Evolutionary conservation across 2,329 filamentous ascomycete genomes (phyloP), one percentile per base, ranked within the genome.

Genomic region (Neonectria neomacrospora): DNA sequence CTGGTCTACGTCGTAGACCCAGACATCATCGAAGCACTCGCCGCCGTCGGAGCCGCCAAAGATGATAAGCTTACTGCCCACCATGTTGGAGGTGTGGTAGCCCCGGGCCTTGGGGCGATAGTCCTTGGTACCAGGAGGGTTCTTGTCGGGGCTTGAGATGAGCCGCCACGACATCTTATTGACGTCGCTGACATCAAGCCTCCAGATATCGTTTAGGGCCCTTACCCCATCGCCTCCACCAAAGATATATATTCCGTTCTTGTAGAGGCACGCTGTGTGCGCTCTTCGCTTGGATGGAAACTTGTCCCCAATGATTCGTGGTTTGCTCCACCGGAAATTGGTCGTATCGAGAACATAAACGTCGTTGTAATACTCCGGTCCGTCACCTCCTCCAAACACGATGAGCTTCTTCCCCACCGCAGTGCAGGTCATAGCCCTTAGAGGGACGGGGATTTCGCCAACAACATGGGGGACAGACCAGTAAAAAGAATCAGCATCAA

Each of bases 61-160:
- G 70, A 91, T 88, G 75, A 91, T 91, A 65, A 91, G 85, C 78
- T 91, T 91, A 77, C 85, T 85, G 67, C 88, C 89, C 45, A 91
- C 88, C 85, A 91, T 91, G 74, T 91, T 91, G 67, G 89, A 89
- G 5, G 89, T 91, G 75, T 91, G 89, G 74, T 91, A 91, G 54
- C 89, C 89, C 52, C 89, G 81, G 20, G 89, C 87, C 73, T 88
- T 89, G 20, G 89, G 89, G 50, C 82, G 82, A 51, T 75, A 73
- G 61, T 83, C 82, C 52, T 73, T 73, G 37, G 66, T 66, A 5
- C 73, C 70, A 3, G 75, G 71, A 2, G 68, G 56, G 48, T 76
- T 71, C 67, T 76, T 76, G 18, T 81, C 80, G 1, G 83, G 79
- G 45, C 78, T 76, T 11, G 87, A 90, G 55, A 91, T 82, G 54